Evolutionary conservation across 257 asterid genomes (phyloP).

Genomic region (Echium plantagineum): DNA sequence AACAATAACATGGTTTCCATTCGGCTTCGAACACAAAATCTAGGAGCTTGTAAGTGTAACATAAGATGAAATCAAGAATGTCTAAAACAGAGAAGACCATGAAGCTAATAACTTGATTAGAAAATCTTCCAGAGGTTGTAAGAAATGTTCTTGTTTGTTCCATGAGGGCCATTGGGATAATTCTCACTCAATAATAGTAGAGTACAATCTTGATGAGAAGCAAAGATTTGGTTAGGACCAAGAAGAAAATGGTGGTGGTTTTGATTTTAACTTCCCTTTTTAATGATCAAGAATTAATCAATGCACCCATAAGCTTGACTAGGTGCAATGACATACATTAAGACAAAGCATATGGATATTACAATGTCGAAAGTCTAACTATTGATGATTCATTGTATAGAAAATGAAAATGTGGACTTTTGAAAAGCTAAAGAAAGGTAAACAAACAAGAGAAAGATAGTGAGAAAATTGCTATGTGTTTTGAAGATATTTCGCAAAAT

Average conservation of each 20-base stretch:
- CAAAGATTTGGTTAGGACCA: neutral
- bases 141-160: constrained; percentile 12
- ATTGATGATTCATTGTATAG: neutral
- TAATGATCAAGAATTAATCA: neutral
- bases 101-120: constrained; percentile 52
- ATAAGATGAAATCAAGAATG: constrained; percentile 47
- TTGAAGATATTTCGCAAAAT: neutral
- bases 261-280: neutral
- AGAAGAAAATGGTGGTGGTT: neutral
- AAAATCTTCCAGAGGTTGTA: constrained; percentile 23
- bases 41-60: constrained; percentile 40
- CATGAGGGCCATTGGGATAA: neutral
- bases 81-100: constrained; percentile 44
- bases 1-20: constrained; percentile 84
- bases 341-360: neutral
- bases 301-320: constrained; percentile 3
- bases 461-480: neutral
- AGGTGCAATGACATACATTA: neutral
- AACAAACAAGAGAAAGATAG: neutral
- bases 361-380: neutral
- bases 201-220: neutral
- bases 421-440: neutral
- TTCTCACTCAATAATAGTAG: too few species aligned
- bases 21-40: constrained; percentile 71
- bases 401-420: neutral